Evolutionary conservation across 345 rosid genomes (phyloP), one percentile per base, ranked within the genome.

Genomic region (Murraya koenigii): DNA sequence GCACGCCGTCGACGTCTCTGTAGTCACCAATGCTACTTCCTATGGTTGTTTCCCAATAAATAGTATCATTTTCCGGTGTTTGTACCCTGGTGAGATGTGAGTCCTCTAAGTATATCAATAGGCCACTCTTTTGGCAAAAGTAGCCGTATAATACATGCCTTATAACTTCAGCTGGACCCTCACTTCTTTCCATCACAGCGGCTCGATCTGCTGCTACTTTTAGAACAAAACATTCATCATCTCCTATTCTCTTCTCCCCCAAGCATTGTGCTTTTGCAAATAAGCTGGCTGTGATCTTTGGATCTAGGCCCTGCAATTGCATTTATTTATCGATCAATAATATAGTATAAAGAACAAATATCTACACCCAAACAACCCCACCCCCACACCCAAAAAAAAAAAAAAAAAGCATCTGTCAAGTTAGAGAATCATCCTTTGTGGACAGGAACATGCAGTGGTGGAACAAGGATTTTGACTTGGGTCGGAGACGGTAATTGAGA

Each of bases 141-240:
- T 96, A 96, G n/a, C 99, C 99, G 66, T 93, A 94, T 1, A 96
- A 73, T 3, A 95, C 93, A 78, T 96, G 99, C 66, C 99, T 87
- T 14, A 96, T 89, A 66, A 92, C 95, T 80, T 93, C 97, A 1
- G 98, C 97, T 60, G 97, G 90, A 30, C 94, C 96, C 77, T 92
- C 98, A 85, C 88, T 92, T 22, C 99, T 84, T 73, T 91, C 99
- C 66, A 90, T 72, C 70, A 96, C 90, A 0, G 92, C 92, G 44
- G 78, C 89, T 2, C 91, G 88, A 44, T 94, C 98, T 20, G 99
- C 99, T 3, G 89, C 84, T 59, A 92, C 97, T 84, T 96, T 93
- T 61, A 96, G 83, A 3, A 96, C 97, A 79, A 96, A 96, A 77
- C 99, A 93, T 35, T 96, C 97, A 1, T 90, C 94, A 22, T 91